phyloP scores from a whole-genome alignment of 2,329 filamentous ascomycete genomes.

The Aurifilum marmelostoma region DNA sequence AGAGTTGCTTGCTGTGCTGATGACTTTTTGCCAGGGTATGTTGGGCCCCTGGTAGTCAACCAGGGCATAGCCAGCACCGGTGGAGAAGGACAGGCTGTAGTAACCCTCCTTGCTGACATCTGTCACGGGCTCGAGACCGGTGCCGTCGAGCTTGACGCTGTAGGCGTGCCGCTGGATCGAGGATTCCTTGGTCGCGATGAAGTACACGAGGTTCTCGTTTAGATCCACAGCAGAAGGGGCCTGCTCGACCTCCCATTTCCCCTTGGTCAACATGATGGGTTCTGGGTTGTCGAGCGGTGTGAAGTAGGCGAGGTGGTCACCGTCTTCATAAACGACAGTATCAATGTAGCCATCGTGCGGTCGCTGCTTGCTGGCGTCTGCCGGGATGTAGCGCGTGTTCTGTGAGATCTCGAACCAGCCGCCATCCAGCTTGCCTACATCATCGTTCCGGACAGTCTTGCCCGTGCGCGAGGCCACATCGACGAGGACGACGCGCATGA shows the following conservation, averaged over 20 bases:
- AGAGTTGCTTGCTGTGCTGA: slow-evolving; percentile 75
- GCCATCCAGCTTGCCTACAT: slow-evolving; percentile 84
- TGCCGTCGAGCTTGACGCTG: slow-evolving; percentile 82
- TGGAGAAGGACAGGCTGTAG: slow-evolving; percentile 83
- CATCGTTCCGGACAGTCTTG: slow-evolving; percentile 75
- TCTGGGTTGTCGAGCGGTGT: slow-evolving; percentile 79
- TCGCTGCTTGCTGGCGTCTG: slow-evolving; percentile 75
- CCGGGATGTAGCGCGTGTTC: slow-evolving; percentile 82
- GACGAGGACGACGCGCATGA: slow-evolving; percentile 85
- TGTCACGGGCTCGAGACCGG: slow-evolving; percentile 72
- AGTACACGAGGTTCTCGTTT: slow-evolving; percentile 86
- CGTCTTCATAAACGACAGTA: slow-evolving; percentile 81
- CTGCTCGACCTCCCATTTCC: slow-evolving; percentile 88
- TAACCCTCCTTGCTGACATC: slow-evolving; percentile 75
- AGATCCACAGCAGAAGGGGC: slow-evolving; percentile 86
- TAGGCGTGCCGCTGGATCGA: slow-evolving; percentile 92
- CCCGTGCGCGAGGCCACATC: slow-evolving; percentile 75
- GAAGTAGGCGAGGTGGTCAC: slow-evolving; percentile 93
- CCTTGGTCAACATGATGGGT: slow-evolving; percentile 85
- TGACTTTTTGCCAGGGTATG: slow-evolving; percentile 88
- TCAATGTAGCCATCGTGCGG: slow-evolving; percentile 90
- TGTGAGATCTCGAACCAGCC: slow-evolving; percentile 97
- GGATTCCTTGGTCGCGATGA: slow-evolving; percentile 81
- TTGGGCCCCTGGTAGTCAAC: slow-evolving; percentile 81
- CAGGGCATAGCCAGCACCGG: slow-evolving; percentile 79